Evolutionary conservation across 1,284 basidiomycete genomes (phyloP), one percentile per base, ranked within the genome.

Genomic region (Ceratobasidium sp.): DNA sequence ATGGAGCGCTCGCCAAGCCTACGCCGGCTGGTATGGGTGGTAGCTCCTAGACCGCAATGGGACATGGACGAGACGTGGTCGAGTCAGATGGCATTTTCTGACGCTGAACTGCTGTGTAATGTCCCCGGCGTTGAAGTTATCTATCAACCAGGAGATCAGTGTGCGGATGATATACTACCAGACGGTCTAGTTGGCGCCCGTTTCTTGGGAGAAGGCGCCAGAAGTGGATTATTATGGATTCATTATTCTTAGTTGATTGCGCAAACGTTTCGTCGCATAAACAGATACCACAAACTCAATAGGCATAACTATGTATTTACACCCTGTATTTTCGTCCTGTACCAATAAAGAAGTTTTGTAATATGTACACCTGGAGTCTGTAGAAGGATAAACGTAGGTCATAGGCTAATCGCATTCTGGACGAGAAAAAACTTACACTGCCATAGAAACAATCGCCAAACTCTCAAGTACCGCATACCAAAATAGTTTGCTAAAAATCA

Each of bases 261-360:
- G 27, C 62, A 5, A 6, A 29, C 22, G 36, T 29, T 22, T 27
- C 29, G 54, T 4, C 36, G 63, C 22, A 47, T 11, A 72, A 57
- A 27, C 17, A 69, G 22, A 75, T 60, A 63, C 47, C 66, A 62
- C 6, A 60, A 54, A 48, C 33, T 72, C 45, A n/a, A 72, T 51
- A 41, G 15, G 36, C 53, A 63, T 47, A 60, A 44, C 41, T 41
- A 59, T 63, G 66, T 60, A 69, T 71, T 51, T 89, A 94, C 79
- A 94, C 93, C 84, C 93, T 94, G 86, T 94, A 94, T 79, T 89
- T 86, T 81, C 93, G 88, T 50, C 93, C 93, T 6, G 93, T 94
- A 81, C 92, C 90, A 45, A 93, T 95, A 84, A 97, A 97, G 90
- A 96, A 97, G 27, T 94, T 96, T 83, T 96, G 95, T 47, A 97